Percentiles rank a stretch among this genome's conserved stretches.
Conservation (phyloP, 169 alveolate species). For the Blepharisma undulans region DNA sequence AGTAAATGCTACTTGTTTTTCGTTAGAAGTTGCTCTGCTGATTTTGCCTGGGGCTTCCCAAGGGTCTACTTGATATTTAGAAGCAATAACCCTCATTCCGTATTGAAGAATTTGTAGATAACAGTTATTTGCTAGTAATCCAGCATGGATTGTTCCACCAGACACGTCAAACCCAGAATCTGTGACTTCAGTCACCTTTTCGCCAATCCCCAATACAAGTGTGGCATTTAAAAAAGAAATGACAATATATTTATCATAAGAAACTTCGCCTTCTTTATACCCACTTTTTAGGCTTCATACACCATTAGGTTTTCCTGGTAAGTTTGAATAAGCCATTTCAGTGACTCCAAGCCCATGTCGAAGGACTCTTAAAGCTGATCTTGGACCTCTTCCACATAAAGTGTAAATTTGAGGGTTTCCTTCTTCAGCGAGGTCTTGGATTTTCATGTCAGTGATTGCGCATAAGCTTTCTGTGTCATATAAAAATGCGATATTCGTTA, state of each 20-base stretch:
- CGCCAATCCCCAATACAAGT: slow-evolving; percentile 93
- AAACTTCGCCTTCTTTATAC: slow-evolving; percentile 24
- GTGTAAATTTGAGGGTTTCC: slow-evolving; percentile 77
- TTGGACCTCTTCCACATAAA: slow-evolving; percentile 95
- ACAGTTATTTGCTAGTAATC: slow-evolving; percentile 88
- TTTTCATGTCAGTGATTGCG: slow-evolving; percentile 95
- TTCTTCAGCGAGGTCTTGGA: slow-evolving; percentile 90
- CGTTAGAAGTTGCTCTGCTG: slow-evolving; percentile 90
- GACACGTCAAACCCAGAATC: slow-evolving; percentile 89
- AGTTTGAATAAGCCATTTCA: slow-evolving; percentile 93
- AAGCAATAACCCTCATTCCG: slow-evolving; percentile 88
- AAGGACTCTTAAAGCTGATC: slow-evolving; percentile 92
- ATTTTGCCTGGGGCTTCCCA: slow-evolving; percentile 81
- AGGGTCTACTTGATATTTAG: slow-evolving; percentile 66
- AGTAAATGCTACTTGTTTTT: slow-evolving; percentile 91
- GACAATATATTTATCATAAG: slow-evolving; percentile 88
- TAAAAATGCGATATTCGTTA: slow-evolving; percentile 84
- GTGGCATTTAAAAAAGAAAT: slow-evolving; percentile 94
- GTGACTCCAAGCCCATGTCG: slow-evolving; percentile 96
- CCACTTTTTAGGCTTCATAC: slow-evolving; percentile 92
- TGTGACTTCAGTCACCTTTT: slow-evolving; percentile 91
- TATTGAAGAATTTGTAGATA: slow-evolving; percentile 91
- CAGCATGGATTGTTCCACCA: slow-evolving; percentile 87
- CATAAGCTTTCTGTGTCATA: slow-evolving; percentile 93
- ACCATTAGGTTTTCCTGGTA: slow-evolving; percentile 96